Evolutionary conservation across 371 early-diverging fungal genomes (phyloP), one percentile per base, ranked within the genome.

Genomic region (Mortierella sp.): DNA sequence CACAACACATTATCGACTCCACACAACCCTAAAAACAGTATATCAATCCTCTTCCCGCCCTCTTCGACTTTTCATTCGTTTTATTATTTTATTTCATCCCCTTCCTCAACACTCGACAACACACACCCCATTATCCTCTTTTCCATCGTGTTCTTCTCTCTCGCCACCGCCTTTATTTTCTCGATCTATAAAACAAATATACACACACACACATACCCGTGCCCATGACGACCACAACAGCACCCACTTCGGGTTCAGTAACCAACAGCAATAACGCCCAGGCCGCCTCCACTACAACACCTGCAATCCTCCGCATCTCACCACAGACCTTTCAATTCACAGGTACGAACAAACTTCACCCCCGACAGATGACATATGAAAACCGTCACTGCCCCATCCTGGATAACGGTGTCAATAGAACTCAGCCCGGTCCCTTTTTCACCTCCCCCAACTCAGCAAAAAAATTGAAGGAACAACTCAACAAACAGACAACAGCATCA

Each of bases 301-400:
- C 60, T 60, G 60, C 60, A 14, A 32, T 85, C 27, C 82, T 85
- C 27, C 82, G 86, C 49, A 85, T 85, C 71, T 81, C 86, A 16
- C 86, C 86, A 32, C 86, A 85, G 70, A 82, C 55, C 10, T 85
- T 85, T 75, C 86, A 85, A 43, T 85, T 85, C 70, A 82, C 86
- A 79, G 86, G 86, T 85, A 85, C 38, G 68, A 71, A 24, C 41
- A 35, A 11, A 10, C 27, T 18, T 56, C 35, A 35, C 12, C 54
- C 49, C 21, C 44, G 32, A 44, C 44, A 27, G 0, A 16, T 43
- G 10, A 12, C 71, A 70, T 49, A 49, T 35, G 38, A 38, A 65
- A 18, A 3, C 65, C 35, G 65, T 38, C 65, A 38, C 65, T 38
- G 35, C 38, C 65, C 65, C 65, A 65, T 38, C 38, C 65, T 38